phyloP scores from a whole-genome alignment of 1,284 basidiomycete genomes.

The Moniliella sp. region DNA sequence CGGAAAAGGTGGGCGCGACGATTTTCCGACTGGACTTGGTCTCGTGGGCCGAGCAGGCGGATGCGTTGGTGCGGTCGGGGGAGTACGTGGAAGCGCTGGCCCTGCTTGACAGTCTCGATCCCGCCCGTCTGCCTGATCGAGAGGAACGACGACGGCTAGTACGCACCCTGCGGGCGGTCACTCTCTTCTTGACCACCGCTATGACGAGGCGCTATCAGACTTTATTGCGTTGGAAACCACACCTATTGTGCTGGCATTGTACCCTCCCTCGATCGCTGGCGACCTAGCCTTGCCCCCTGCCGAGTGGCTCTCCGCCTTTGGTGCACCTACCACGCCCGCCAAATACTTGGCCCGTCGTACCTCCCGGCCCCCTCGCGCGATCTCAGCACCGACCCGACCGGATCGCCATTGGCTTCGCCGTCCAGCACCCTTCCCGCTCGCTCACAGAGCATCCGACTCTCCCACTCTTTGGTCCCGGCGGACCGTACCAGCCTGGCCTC shows the following conservation, averaged over 20 bases:
- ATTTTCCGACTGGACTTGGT: slow-evolving; percentile 57
- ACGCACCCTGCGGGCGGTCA: slow-evolving; percentile 46
- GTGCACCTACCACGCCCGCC: too few relatives aligned
- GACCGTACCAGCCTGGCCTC: too few relatives aligned
- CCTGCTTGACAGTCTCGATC: slow-evolving; percentile 52
- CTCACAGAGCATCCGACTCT: too few relatives aligned
- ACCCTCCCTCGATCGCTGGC: slow-evolving; percentile 59
- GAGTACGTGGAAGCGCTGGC: slow-evolving; percentile 60
- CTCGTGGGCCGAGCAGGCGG: slow-evolving; percentile 58
- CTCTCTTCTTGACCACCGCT: slow-evolving; percentile 52
- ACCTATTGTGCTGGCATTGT: slow-evolving; percentile 76
- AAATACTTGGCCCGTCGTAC: too few relatives aligned
- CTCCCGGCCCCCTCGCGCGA: too few relatives aligned
- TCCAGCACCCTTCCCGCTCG: too few relatives aligned
- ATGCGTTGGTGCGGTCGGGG: slow-evolving; percentile 54
- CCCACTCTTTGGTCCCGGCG: too few relatives aligned
- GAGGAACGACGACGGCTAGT: slow-evolving; percentile 15
- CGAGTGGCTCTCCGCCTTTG: slow-evolving; percentile 67
- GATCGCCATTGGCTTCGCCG: too few relatives aligned
- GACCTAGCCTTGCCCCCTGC: slow-evolving; percentile 47
- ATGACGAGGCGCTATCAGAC: slow-evolving; percentile 57
- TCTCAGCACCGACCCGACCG: too few relatives aligned
- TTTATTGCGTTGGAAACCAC: slow-evolving; percentile 75
- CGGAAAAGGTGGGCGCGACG: slow-evolving; percentile 37
- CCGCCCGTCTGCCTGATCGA: slow-evolving; percentile 46